A percentile compares a stretch with the other conserved stretches of the same genome.
These are phyloP conservation scores for Debaryomyces sp. DNA, from an alignment of 1,139 yeast species.

Conservation along the genomic window DNA sequence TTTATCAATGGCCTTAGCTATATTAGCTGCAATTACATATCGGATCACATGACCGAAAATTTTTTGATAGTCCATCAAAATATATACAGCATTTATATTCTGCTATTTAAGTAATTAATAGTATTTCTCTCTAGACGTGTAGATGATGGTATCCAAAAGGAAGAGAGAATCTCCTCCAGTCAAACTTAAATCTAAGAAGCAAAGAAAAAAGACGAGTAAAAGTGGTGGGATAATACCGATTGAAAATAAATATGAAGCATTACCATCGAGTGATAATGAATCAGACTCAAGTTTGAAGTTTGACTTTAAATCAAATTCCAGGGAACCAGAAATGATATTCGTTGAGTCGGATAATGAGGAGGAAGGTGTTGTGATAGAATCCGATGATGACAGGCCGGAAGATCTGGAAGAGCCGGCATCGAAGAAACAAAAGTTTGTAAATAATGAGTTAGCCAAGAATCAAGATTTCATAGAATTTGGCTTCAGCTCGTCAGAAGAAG, in stretches of 20 bases:
- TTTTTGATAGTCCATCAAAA: slow-evolving; percentile 7
- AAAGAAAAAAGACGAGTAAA: slow-evolving; percentile 17
- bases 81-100: slow-evolving; percentile 10
- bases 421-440: slow-evolving; percentile 15
- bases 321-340: slow-evolving; percentile 24
- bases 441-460: slow-evolving; percentile 47
- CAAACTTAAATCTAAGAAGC: slow-evolving; percentile 22
- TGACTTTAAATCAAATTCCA: slow-evolving; percentile 21
- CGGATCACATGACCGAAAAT: slow-evolving; percentile 10
- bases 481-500: slow-evolving; percentile 48
- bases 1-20: slow-evolving; percentile 7
- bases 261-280: slow-evolving; percentile 23
- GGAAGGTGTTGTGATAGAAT: slow-evolving; percentile 38
- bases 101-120: slow-evolving; percentile 2
- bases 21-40: slow-evolving; percentile 7
- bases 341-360: slow-evolving; percentile 27
- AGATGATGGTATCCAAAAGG: slow-evolving; percentile 24
- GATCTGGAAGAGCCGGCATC: slow-evolving; percentile 15
- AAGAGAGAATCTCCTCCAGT: slow-evolving; percentile 20
- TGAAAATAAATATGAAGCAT: slow-evolving; percentile 23
- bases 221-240: slow-evolving; percentile 13
- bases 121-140: not conserved
- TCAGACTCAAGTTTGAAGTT: slow-evolving; percentile 25
- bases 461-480: slow-evolving; percentile 66
- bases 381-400: slow-evolving; percentile 30